Evolutionary conservation across 768 basidiomycete genomes (phyloP), one percentile per base, ranked within the genome.

Genomic region (Dentipellis fragilis): DNA sequence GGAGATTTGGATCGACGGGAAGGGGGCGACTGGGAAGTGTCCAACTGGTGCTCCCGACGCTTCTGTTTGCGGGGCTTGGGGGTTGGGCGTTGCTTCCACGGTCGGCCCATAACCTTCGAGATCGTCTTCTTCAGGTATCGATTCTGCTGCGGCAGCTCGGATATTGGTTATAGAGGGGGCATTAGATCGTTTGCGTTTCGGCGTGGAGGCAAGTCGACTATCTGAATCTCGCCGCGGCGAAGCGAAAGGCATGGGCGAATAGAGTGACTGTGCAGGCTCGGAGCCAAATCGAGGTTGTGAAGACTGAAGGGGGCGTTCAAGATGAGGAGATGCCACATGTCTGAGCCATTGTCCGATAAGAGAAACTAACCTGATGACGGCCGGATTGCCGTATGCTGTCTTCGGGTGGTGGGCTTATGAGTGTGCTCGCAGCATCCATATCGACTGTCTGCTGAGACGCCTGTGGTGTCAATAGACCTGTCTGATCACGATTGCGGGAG

Each of bases 21-120:
- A 10, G 29, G 51, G 4, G 47, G 50, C 36, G 14, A 48, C 1
- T 19, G 14, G 34, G 37, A 39, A 17, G 37, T 5, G 29, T 29
- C 29, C 29, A 29, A 29, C 29, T 29, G 29, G 29, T 29, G 29
- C 29, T 29, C 29, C 17, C 49, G 59, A 40, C 60, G 55, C 34
- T 52, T 55, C 29, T 73, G 67, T 62, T 85, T 85, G 59, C 82
- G 78, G 1, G 81, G 73, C 64, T 81, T 82, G 37, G 83, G 80
- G 40, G 63, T 84, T 83, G 10, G 81, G 82, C 0, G 81, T 84
- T 4, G 70, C 66, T 58, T 80, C 74, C 6, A 53, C 51, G 57
- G 62, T 35, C 40, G 11, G 67, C 55, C 22, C 61, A 48, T 56
- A 52, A 16, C 35, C 56, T 9, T 62, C 58, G 34, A 40, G 17